Percentiles rank a stretch among this genome's conserved stretches.
phyloP scores from a whole-genome alignment of 192 early-diverging fungal genomes.

The Pilaira anomala region DNA sequence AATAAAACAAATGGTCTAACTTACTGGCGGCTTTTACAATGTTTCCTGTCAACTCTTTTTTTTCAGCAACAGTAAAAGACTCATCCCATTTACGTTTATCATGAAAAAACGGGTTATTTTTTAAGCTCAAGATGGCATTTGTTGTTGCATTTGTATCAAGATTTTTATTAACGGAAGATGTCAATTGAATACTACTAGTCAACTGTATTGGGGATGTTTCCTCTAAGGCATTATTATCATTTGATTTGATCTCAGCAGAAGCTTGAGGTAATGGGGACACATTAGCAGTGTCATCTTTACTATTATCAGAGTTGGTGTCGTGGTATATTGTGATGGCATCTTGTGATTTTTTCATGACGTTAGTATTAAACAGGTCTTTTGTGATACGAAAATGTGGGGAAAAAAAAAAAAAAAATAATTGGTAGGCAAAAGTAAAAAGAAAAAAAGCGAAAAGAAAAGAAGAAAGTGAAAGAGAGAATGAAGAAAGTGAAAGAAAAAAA shows the following conservation, averaged over 20 bases:
- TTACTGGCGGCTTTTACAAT: conserved; percentile 15
- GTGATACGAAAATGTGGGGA: background rate
- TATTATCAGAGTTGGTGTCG: background rate
- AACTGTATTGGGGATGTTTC: background rate
- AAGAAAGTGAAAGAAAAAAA: background rate
- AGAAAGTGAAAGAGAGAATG: background rate
- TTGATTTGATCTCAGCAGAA: too few relatives aligned
- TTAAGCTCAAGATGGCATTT: background rate
- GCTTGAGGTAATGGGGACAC: too few relatives aligned
- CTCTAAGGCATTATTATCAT: too few relatives aligned
- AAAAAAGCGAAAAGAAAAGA: background rate
- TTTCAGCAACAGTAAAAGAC: conserved; percentile 12
- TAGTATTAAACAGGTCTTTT: background rate
- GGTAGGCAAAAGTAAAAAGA: conserved; percentile 1
- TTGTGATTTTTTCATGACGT: background rate
- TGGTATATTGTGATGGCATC: background rate
- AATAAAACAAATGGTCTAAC: background rate
- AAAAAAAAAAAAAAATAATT: too few relatives aligned
- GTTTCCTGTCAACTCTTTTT: conserved; percentile 4
- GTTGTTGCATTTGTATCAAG: too few relatives aligned
- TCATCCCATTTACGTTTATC: conserved; percentile 18
- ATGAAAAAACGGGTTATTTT: background rate
- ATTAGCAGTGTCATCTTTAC: background rate
- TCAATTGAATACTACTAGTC: conserved; percentile 7
- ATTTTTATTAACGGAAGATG: too few relatives aligned